A percentile compares a stretch with the other conserved stretches of the same genome.
These are phyloP conservation scores for Aspergillus sergii DNA, from an alignment of 2,329 filamentous ascomycete genomes.

Conservation along the genomic window DNA sequence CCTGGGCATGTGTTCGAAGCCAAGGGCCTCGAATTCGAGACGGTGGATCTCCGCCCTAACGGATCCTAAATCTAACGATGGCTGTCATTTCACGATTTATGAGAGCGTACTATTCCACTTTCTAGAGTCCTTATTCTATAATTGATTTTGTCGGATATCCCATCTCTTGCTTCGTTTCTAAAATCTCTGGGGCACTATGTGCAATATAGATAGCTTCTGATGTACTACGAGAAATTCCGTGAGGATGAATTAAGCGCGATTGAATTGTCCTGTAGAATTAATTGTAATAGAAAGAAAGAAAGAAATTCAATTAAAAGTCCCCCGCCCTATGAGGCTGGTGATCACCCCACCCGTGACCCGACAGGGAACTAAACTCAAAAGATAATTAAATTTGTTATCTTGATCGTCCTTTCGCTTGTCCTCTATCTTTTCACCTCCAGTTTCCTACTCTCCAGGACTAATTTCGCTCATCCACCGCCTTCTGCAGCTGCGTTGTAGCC, in stretches of 20 bases:
- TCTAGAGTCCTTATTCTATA: conserved; percentile 2
- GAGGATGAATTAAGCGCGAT: no score
- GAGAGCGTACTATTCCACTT: background rate
- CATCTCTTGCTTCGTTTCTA: background rate
- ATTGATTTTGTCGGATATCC: background rate
- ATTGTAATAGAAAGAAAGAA: no score
- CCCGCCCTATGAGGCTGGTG: background rate
- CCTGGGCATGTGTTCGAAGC: conserved; percentile 74
- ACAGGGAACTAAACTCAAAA: background rate
- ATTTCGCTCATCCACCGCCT: background rate
- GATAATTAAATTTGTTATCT: background rate
- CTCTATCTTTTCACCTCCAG: background rate
- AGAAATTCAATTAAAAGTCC: background rate
- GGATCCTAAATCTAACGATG: conserved; percentile 13
- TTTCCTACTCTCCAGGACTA: no score
- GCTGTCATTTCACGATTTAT: conserved; percentile 11
- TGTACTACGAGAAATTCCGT: background rate
- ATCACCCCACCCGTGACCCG: background rate
- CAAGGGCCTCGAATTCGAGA: conserved; percentile 66
- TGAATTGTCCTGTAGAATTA: background rate
- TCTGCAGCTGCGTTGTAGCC: background rate
- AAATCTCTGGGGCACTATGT: background rate
- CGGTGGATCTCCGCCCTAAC: conserved; percentile 61
- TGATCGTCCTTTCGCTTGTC: background rate
- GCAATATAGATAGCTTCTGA: background rate